A percentile compares a stretch with the other conserved stretches of the same genome.
phyloP scores from a whole-genome alignment of 345 rosid genomes.

The Eucalyptus curtisii region DNA sequence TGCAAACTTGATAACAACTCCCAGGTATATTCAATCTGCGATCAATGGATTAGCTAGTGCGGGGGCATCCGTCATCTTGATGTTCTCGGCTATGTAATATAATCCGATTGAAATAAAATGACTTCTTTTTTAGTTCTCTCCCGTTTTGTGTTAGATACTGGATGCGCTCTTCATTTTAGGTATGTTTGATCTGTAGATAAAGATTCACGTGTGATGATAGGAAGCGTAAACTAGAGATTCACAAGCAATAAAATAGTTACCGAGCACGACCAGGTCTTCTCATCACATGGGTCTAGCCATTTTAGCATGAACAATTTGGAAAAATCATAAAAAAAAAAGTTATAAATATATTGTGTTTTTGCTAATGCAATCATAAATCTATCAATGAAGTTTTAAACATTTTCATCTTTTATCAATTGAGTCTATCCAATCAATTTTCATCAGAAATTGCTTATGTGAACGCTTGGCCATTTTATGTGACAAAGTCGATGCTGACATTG shows the following conservation, averaged over 20 bases:
- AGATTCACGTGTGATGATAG: background rate
- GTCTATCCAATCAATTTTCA: background rate
- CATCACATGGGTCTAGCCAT: background rate
- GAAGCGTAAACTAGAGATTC: background rate
- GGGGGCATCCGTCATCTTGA: background rate
- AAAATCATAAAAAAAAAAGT: background rate
- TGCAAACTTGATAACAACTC: background rate
- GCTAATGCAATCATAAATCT: background rate
- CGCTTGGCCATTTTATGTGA: no score
- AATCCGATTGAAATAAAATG: background rate
- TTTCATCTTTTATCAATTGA: background rate
- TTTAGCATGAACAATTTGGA: background rate
- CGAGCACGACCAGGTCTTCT: background rate
- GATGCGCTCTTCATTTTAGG: background rate
- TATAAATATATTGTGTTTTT: rapidly evolving
- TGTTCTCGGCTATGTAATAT: background rate
- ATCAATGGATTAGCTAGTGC: background rate
- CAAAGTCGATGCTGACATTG: rapidly evolving
- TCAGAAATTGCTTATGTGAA: rapidly evolving
- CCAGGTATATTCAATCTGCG: background rate
- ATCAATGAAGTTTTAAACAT: rapidly evolving
- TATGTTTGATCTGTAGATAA: background rate
- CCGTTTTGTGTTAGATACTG: background rate
- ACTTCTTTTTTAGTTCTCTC: background rate
- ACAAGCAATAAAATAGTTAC: background rate